Percentiles rank a stretch among this genome's conserved stretches.
Conservation (phyloP, 495 filamentous ascomycete species). For the Talaromyces borbonicus region DNA sequence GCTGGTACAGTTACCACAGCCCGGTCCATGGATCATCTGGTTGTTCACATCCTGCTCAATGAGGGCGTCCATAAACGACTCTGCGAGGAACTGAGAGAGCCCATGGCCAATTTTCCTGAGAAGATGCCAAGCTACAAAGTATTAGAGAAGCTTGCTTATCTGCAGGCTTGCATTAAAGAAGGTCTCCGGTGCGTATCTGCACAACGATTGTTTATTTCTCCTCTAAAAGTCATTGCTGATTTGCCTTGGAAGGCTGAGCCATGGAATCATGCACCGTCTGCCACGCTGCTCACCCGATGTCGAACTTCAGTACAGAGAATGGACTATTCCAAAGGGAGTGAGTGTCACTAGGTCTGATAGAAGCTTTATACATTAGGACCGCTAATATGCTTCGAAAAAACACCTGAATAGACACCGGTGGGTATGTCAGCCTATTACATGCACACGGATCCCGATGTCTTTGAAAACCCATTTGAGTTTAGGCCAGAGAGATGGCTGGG, state of each 20-base stretch:
- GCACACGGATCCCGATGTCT: constrained; percentile 47
- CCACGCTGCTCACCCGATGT: constrained; percentile 31
- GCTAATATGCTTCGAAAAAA: neutral
- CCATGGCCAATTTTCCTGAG: constrained; percentile 12
- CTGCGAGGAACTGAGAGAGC: constrained; percentile 13
- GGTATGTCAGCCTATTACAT: constrained; percentile 38
- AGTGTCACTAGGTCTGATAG: constrained; percentile 9
- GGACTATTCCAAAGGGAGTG: constrained; percentile 23
- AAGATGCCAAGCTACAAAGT: constrained; percentile 20
- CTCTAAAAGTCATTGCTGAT: neutral
- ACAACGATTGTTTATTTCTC: neutral
- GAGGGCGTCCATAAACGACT: constrained; percentile 11
- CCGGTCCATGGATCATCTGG: constrained; percentile 5
- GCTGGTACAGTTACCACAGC: constrained; percentile 32
- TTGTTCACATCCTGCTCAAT: constrained; percentile 11
- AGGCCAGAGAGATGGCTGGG: constrained; percentile 55
- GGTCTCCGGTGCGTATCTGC: constrained; percentile 4
- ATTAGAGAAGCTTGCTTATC: constrained; percentile 42
- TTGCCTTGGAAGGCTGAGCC: constrained; percentile 29
- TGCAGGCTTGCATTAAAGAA: constrained; percentile 14
- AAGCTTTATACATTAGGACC: constrained; percentile 6
- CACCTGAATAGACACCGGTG: constrained; percentile 25
- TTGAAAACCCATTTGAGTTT: constrained; percentile 47
- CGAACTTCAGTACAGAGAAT: constrained; percentile 31
- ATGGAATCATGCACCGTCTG: constrained; percentile 28